Evolutionary conservation across 2,329 filamentous ascomycete genomes (phyloP).

Genomic region (Pleurostoma richardsiae): DNA sequence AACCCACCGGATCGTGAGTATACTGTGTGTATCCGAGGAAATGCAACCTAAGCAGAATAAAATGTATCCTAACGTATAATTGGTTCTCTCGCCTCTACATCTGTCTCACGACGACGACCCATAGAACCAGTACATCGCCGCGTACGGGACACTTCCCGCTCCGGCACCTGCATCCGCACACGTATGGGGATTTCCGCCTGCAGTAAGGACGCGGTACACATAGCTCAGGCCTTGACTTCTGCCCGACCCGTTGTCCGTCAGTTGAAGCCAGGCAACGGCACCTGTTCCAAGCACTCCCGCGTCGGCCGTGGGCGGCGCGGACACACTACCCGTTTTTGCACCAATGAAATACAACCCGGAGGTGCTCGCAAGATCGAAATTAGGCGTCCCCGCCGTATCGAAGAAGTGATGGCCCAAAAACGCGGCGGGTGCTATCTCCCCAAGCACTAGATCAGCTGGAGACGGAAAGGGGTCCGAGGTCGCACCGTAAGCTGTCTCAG

Average conservation of each 20-base stretch:
- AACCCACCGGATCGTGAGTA: too few species aligned
- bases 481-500: constrained; percentile 30
- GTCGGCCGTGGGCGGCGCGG: constrained; percentile 46
- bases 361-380: constrained; percentile 48
- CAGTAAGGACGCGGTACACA: constrained; percentile 52
- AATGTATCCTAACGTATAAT: too few species aligned
- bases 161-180: constrained; percentile 36
- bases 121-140: constrained; percentile 56
- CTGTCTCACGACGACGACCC: constrained; percentile 14
- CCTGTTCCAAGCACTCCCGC: constrained; percentile 40
- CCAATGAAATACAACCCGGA: constrained; percentile 33
- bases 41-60: too few species aligned
- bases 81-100: too few species aligned
- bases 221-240: constrained; percentile 25
- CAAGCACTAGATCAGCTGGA: constrained; percentile 30
- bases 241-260: constrained; percentile 23
- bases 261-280: constrained; percentile 50
- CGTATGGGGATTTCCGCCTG: constrained; percentile 40
- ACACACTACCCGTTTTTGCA: constrained; percentile 41
- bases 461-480: constrained; percentile 41
- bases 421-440: constrained; percentile 25
- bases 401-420: constrained; percentile 66
- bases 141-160: constrained; percentile 47
- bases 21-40: too few species aligned
- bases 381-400: constrained; percentile 45